Base-by-base conservation (phyloP, 2,329 filamentous ascomycete species). In the Sporothrix globosa region DNA sequence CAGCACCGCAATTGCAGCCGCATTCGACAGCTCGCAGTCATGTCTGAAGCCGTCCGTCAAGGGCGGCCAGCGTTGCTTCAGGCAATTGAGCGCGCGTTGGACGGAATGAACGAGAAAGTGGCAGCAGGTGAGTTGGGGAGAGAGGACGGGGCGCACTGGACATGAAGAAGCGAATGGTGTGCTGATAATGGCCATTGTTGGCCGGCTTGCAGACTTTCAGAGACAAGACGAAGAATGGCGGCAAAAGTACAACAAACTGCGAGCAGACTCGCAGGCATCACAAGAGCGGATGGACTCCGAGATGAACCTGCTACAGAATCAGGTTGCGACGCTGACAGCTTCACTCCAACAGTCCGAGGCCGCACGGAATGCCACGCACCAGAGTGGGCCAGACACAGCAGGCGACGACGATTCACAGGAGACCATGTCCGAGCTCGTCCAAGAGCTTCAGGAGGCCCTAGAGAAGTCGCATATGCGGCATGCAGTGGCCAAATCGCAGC, bases 21-120 rank as follows among this genome's bases (percentile, higher is more conserved):
- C n/a, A 54, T 9, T n/a, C 13, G 65, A 27, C 67, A 46, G n/a
- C 7, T 27, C 17, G 50, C 34, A 14, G 30, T n/a, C 52, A 58
- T 71, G 67, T 44, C 60, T 4, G 24, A 58, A 1, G 44, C 56
- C 1, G 7, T 68, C 27, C 21, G 50, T 34, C 27, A 39, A 0
- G 54, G 65, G n/a, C 65, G 58, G 52, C 77, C 80, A 61, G 77
- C 80, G 34, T 74, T 85, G 17, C 76, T 82, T 21, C 77, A 80
- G 72, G 82, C 81, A 44, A 74, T 85, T 9, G 75, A 75, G n/a
- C 74, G 77, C 44, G 79, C 80, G 10, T 83, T 82, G 70, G 77
- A 81, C 70, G 75, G 78, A 30, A 79, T 84, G 63, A 81, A 70
- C 34, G 53, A 74, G 72, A 74, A 74, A 73, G 17, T 77, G 69